Evolutionary conservation across 2,329 filamentous ascomycete species (phyloP), one percentile per base, ranked within the genome.

Genomic region (Fusarium floridanum): DNA sequence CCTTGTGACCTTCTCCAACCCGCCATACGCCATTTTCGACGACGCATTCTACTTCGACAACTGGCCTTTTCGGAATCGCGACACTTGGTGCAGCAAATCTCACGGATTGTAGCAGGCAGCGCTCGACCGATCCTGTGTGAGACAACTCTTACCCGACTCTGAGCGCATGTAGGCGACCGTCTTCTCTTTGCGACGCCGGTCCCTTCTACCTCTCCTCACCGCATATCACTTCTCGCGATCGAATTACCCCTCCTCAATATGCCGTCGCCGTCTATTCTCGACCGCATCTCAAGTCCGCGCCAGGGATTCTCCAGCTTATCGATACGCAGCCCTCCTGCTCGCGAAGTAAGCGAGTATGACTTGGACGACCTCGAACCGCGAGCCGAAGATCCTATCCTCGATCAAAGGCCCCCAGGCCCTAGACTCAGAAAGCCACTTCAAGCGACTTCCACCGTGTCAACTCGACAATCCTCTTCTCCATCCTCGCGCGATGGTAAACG

Each of bases 361-460:
- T 79, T 86, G n/a, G 79, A 84, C 36, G 78, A 83, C 43, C 81
- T 86, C 10, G 80, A 83, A n/a, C 83, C 84, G 12, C 79, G 78
- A 41, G 81, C 81, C 7, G 79, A 83, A 41, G 79, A 80, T n/a
- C 68, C 71, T 41, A 66, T 75, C 17, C 61, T 73, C 29, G 74
- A 79, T 22, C 75, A 77, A 6, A 70, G 76, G 32, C 64, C 76
- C 29, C 71, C 73, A 7, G 77, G 59, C 34, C 71, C 73, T 32
- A 75, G 79, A 56, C 66, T 78, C 8, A 71, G 72, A 43, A 76
- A 75, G 37, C 66, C 71, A 12, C 61, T 59, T 2, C 67, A 76
- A 12, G 53, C 64, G 3, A 43, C 20, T 9, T 67, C 61, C 41
- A 45, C 67, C 5, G 45, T 45, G 4, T 67, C 61, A 11, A 65